Evolutionary conservation across 176 grass and related monocot species (phyloP), one percentile per base, ranked within the genome.

Genomic region (Carex pumila): DNA sequence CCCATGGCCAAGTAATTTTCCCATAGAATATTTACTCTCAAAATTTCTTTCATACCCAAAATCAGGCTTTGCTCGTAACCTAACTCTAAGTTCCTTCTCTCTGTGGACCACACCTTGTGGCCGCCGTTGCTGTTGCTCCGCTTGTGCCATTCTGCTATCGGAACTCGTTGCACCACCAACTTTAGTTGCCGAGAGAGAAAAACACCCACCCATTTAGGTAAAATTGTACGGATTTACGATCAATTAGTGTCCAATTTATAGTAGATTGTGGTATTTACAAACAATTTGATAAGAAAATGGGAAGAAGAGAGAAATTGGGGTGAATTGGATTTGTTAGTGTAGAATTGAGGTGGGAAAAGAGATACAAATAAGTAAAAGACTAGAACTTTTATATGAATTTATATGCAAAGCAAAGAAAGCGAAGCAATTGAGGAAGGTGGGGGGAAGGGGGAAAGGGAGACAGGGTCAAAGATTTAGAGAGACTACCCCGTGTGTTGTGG

Each of bases 31-130:
- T 79, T 87, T 63, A 80, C 78, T 88, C 19, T 88, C 77, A 71
- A 99, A 99, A 81, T 99, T 89, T 84, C 85, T 90, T 31, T 88
- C 93, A 76, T 93, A 99, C 0, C 96, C 96, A 79, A 99, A 95
- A 86, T 92, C 91, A 32, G 86, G 71, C 74, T 79, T 53, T 14
- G 63, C 12, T 65, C 30, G 14, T 39, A 8, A 53, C 37, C 61
- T 82, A 66, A 82, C 39, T 66, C 80, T 82, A 19, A 67, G 59
- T 31, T 67, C 80, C 37, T 65, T 47, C 19, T 82, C 61, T 66
- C 39, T 67, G 36, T 14, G 12, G 22, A 25, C 59, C 43, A 47
- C 43, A 50, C 34, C 63, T 66, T 82, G 80, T 50, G 80, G 59
- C 12, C 80, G 59, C 12, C 80, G 61, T 13, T 66, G 12, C n/a